Evolutionary conservation across 2,329 filamentous ascomycete genomes (phyloP).

Genomic region (Neofusicoccum kwambonambiense): DNA sequence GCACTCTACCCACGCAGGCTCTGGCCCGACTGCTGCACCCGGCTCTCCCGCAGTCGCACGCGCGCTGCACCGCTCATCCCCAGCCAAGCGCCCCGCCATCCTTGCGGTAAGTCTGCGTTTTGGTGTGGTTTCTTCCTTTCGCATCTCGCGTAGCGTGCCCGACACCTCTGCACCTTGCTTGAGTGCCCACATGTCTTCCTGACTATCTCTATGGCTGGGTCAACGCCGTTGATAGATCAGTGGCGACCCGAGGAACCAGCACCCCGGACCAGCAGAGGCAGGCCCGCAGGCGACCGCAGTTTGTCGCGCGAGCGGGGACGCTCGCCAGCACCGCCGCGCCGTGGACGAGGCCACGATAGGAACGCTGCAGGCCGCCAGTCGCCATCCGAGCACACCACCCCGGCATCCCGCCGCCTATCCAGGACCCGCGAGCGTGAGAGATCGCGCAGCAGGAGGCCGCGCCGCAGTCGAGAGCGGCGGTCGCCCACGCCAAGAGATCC

Average conservation of each 20-base stretch:
- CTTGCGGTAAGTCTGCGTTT: constrained; percentile 15
- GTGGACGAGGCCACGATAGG: constrained; percentile 29
- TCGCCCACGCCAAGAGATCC: constrained; percentile 26
- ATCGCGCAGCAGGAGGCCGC: constrained; percentile 22
- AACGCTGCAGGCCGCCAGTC: constrained; percentile 28
- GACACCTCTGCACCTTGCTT: constrained; percentile 33
- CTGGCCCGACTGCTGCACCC: constrained; percentile 11
- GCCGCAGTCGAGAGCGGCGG: constrained; percentile 31
- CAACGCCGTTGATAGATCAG: constrained; percentile 43
- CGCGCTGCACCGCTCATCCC: background rate
- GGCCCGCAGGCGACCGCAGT: constrained; percentile 29
- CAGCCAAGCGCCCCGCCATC: constrained; percentile 9
- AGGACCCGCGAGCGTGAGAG: constrained; percentile 27
- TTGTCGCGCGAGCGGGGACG: constrained; percentile 30
- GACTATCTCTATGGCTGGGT: constrained; percentile 45
- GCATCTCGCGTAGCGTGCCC: constrained; percentile 28
- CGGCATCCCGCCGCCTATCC: constrained; percentile 27
- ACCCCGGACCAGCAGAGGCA: constrained; percentile 33
- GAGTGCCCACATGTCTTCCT: constrained; percentile 38
- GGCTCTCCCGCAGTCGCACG: constrained; percentile 1
- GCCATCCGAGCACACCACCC: constrained; percentile 18
- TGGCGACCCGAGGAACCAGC: constrained; percentile 43
- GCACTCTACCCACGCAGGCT: constrained; percentile 7
- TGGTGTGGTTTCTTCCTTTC: constrained; percentile 18
- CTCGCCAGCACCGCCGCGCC: constrained; percentile 35